Conservation (phyloP, 2,329 filamentous ascomycete species). For the Chaetomiaceae sp. region DNA sequence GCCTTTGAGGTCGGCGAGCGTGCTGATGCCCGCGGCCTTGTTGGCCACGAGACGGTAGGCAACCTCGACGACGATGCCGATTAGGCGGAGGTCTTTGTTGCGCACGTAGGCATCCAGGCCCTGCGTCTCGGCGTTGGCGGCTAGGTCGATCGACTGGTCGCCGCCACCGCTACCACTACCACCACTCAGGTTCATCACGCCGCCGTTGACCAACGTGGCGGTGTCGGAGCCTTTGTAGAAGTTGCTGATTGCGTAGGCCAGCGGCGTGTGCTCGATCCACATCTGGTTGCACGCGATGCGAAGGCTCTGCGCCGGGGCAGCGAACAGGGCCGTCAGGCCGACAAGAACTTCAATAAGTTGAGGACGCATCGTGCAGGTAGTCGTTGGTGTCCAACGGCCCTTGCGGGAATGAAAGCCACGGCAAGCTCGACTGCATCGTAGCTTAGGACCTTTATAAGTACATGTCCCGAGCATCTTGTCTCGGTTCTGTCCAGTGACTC, state of each 20-base stretch:
- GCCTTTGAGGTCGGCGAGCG: slow-evolving; percentile 27
- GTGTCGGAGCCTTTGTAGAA: slow-evolving; percentile 15
- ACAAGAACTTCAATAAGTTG: not conserved
- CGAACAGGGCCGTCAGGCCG: not conserved
- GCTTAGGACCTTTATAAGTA: too few relatives aligned
- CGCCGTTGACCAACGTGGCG: slow-evolving; percentile 26
- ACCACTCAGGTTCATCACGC: slow-evolving; percentile 28
- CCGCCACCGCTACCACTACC: too few relatives aligned
- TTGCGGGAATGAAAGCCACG: too few relatives aligned
- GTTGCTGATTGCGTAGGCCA: slow-evolving; percentile 19
- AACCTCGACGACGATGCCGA: slow-evolving; percentile 30
- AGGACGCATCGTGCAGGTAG: not conserved
- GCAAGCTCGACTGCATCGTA: too few relatives aligned
- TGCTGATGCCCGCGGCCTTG: slow-evolving; percentile 23
- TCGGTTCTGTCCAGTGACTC: too few relatives aligned
- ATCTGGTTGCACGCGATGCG: slow-evolving; percentile 6
- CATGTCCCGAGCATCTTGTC: too few relatives aligned
- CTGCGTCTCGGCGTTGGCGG: slow-evolving; percentile 32
- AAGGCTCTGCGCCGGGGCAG: not conserved
- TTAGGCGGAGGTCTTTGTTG: slow-evolving; percentile 28
- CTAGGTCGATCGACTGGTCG: slow-evolving; percentile 27
- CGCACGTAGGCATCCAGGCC: slow-evolving; percentile 28
- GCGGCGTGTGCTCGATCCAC: slow-evolving; percentile 20
- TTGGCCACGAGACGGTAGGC: slow-evolving; percentile 31
- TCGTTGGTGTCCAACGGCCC: not conserved